Evolutionary conservation across 1,284 basidiomycete genomes (phyloP), one percentile per base, ranked within the genome.

Genomic region (Cutaneotrichosporon curvatum): DNA sequence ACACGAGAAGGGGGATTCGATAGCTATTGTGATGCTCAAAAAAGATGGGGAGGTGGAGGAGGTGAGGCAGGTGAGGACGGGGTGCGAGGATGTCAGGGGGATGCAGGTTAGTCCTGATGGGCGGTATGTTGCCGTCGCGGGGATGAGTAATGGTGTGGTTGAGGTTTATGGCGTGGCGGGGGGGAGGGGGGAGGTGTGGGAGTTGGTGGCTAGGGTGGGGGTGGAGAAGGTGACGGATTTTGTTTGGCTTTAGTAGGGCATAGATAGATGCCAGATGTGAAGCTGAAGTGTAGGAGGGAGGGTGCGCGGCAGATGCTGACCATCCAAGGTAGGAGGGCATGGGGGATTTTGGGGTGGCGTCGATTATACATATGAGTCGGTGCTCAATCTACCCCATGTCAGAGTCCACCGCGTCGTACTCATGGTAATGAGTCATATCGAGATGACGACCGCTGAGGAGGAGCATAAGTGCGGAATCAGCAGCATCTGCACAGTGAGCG

Each of bases 181-280:
- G 0, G 50, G 58, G 46, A 33, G 54, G 8, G 63, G 63, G 8
- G 59, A 61, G 33, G 50, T 61, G 53, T 65, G 65, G 61, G 61
- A 57, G 31, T 41, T 67, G 16, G 78, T 83, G 6, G 75, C 80
- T 18, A 79, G 84, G 55, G 85, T 83, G 75, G 77, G 78, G 48
- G 62, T 85, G 10, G 78, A 75, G 14, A 81, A 81, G 62, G 72
- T 76, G 15, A 67, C 63, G 3, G 62, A 64, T 46, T 51, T 67
- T 38, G 53, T 55, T 9, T 70, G 65, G 62, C 36, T 67, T 15
- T 67, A 45, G 30, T 5, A 2, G 12, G 4, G n/a, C n/a, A n/a
- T n/a, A n/a, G n/a, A n/a, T n/a, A n/a, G n/a, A n/a, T n/a, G n/a
- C n/a, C n/a, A n/a, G n/a, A n/a, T n/a, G n/a, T n/a, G n/a, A n/a